Conservation (phyloP, 2,329 filamentous ascomycete genomes). For the Waltergamsia citrina region DNA sequence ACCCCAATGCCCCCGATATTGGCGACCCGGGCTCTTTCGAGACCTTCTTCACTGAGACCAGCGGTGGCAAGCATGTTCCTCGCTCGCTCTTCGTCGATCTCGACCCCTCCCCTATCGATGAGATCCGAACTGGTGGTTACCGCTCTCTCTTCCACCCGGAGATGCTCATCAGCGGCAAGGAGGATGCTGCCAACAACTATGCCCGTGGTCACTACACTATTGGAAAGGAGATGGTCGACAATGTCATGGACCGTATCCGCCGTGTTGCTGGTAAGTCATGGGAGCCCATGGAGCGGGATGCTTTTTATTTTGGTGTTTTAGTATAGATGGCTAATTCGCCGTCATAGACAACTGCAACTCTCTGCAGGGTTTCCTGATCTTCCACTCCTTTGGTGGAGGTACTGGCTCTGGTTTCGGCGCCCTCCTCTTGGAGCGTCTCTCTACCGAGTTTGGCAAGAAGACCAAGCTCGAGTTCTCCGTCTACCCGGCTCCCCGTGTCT, state of each 20-base stretch:
- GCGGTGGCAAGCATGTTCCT: conserved; percentile 62
- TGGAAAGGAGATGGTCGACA: conserved; percentile 67
- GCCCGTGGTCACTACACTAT: conserved; percentile 69
- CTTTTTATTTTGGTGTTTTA: background rate
- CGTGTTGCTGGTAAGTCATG: conserved; percentile 52
- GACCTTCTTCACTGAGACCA: conserved; percentile 68
- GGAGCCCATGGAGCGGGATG: background rate
- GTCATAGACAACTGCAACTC: conserved; percentile 59
- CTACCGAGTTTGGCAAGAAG: conserved; percentile 69
- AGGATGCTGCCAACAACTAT: conserved; percentile 72
- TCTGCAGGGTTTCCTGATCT: conserved; percentile 65
- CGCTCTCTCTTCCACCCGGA: conserved; percentile 65
- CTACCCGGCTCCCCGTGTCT: conserved; percentile 61
- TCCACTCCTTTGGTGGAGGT: conserved; percentile 67
- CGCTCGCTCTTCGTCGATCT: conserved; percentile 65
- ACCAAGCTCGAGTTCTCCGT: conserved; percentile 68
- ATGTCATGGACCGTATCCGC: conserved; percentile 59
- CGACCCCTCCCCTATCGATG: conserved; percentile 64
- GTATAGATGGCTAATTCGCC: background rate
- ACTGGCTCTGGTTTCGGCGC: conserved; percentile 66
- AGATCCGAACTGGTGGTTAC: conserved; percentile 61
- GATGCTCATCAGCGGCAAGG: conserved; percentile 64
- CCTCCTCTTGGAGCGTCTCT: conserved; percentile 61
- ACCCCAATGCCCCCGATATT: conserved; percentile 49
- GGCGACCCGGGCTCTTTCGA: conserved; percentile 57